Base-by-base conservation (phyloP, 768 basidiomycete genomes). In the Tricholoma bakamatsutake region DNA sequence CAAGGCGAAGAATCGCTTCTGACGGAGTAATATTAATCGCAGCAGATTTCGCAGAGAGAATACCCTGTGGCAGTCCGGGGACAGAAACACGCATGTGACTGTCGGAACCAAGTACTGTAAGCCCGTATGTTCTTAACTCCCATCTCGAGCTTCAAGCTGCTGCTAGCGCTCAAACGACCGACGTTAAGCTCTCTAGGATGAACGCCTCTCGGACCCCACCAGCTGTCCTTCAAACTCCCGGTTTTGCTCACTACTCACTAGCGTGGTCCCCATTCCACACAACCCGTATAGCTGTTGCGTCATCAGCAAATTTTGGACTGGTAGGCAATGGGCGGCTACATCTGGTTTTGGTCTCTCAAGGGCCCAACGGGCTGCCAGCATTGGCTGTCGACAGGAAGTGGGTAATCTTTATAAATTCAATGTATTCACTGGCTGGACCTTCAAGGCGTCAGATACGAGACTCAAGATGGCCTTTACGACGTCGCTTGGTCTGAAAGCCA, bases 401-500 rank as follows among this genome's bases (percentile, higher is more conserved):
- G 72, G 87, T 78, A 47, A 28, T 47, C 28, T 47, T 35, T 17
- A 6, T 52, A 33, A 46, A n/a, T 39, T 46, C 46, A 28, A 52
- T 27, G 39, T 51, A 35, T 53, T 52, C 58, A 45, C 12, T 45
- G 12, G 54, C 64, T 67, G 58, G 70, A 65, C 46, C 60, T 57
- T 61, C 55, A 70, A 62, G 61, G 47, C 28, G 53, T 59, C 66
- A 94, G 91, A 58, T 96, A 86, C 63, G 92, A 94, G 67, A 85
- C 92, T 0, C 91, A 93, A 68, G 94, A 96, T 64, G 90, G 88
- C 0, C 71, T 95, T 7, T 95, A 88, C 67, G 93, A 95, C 64
- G 74, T 93, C 48, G 93, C 95, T 0, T 98, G 95, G 95, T 94
- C 91, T 34, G 96, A 98, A 72, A 70, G 84, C 31, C 92, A 97